A percentile compares a stretch with the other conserved stretches of the same genome.
These are phyloP conservation scores for Hypoxylon sp. DNA, from an alignment of 2,329 filamentous ascomycete genomes.

Conservation along the genomic window DNA sequence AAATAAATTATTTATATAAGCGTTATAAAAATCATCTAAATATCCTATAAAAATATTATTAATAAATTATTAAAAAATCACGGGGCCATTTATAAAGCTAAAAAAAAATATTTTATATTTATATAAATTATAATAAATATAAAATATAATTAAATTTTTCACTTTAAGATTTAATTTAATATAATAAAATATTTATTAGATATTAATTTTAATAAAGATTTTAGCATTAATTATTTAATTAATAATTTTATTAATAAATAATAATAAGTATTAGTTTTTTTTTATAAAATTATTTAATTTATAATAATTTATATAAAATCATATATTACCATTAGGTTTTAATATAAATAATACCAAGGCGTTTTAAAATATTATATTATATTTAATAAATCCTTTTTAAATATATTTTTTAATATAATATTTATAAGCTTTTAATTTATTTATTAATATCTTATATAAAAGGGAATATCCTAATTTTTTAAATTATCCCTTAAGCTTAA, in stretches of 20 bases:
- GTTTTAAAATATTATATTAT: not conserved
- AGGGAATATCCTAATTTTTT: not conserved
- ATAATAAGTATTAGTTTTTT: too few species aligned
- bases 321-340: too few species aligned
- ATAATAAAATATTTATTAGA: not conserved
- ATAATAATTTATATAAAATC: too few species aligned
- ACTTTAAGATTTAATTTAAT: not conserved
- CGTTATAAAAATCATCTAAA: too few species aligned
- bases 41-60: not conserved
- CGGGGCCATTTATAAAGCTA: too few species aligned
- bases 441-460: not conserved
- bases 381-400: not conserved
- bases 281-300: too few species aligned
- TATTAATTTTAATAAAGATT: not conserved
- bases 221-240: too few species aligned
- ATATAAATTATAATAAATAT: not conserved
- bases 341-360: not conserved
- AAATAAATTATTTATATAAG: too few species aligned
- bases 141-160: not conserved
- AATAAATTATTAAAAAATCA: too few species aligned
- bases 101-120: not conserved
- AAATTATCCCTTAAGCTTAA: too few species aligned
- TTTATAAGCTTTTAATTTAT: not conserved
- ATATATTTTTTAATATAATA: not conserved
- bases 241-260: too few species aligned